Percentiles rank a stretch among this genome's conserved stretches.
These are phyloP conservation scores for Tulasnella calospora DNA, from an alignment of 768 basidiomycete genomes.

Conservation along the genomic window DNA sequence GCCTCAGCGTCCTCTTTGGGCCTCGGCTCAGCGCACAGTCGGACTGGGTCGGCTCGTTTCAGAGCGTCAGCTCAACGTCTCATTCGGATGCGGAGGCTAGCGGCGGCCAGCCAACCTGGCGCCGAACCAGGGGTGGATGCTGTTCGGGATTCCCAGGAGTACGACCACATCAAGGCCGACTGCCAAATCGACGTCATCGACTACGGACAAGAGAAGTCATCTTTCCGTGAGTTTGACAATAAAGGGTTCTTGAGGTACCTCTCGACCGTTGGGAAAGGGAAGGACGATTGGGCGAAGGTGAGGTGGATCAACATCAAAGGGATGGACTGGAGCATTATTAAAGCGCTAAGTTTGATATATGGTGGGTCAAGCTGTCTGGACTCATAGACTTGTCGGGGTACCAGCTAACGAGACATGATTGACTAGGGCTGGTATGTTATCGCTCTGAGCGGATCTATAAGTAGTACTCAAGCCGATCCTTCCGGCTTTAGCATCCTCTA, in stretches of 20 bases:
- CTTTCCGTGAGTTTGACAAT: slow-evolving; percentile 16
- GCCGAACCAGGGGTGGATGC: slow-evolving; percentile 20
- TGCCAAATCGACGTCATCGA: slow-evolving; percentile 24
- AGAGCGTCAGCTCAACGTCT: slow-evolving; percentile 18
- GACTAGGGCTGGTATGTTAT: slow-evolving; percentile 11
- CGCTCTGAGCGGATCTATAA: background rate
- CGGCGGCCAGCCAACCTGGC: background rate
- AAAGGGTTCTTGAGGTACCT: slow-evolving; percentile 19
- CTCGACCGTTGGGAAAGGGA: background rate
- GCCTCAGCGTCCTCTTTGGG: background rate
- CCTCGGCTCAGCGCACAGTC: background rate
- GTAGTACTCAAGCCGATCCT: background rate
- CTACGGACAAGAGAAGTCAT: background rate
- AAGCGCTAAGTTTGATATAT: slow-evolving; percentile 14
- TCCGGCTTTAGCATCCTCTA: slow-evolving; percentile 30
- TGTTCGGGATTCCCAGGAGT: background rate
- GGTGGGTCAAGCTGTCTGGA: background rate
- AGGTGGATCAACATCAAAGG: slow-evolving; percentile 23
- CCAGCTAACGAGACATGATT: background rate
- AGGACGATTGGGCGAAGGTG: slow-evolving; percentile 15
- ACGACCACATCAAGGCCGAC: slow-evolving; percentile 21
- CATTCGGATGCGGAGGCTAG: slow-evolving; percentile 6
- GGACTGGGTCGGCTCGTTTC: slow-evolving; percentile 9
- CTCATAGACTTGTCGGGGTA: background rate
- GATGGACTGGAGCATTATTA: slow-evolving; percentile 24